Evolutionary conservation across 177 flowering plant genomes (phyloP).

Genomic region (Telopea speciosissima): DNA sequence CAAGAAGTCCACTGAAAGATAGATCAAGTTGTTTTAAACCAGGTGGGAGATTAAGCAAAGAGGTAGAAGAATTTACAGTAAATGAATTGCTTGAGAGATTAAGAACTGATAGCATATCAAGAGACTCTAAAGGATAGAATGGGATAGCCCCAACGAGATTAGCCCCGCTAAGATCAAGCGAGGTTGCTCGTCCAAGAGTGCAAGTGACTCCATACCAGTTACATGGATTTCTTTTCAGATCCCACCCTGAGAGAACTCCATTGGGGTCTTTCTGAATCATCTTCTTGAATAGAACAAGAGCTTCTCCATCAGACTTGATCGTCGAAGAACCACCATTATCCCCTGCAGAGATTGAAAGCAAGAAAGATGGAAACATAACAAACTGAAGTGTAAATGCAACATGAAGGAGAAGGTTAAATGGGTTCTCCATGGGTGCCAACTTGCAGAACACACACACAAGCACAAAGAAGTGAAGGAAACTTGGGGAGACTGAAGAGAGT

Average conservation of each 20-base stretch:
- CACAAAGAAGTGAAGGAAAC: no score
- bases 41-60: conserved; percentile 52
- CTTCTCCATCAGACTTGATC: conserved; percentile 50
- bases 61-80: conserved; percentile 41
- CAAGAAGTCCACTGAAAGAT: conserved; percentile 45
- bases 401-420: conserved; percentile 24
- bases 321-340: conserved; percentile 18
- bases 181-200: conserved; percentile 44
- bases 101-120: conserved; percentile 45
- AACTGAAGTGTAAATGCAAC: conserved; percentile 19
- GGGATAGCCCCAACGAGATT: conserved; percentile 44
- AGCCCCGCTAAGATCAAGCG: conserved; percentile 49
- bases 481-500: conserved; percentile 19
- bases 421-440: conserved; percentile 34
- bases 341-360: conserved; percentile 9
- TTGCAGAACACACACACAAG: not conserved
- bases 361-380: conserved; percentile 3
- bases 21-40: conserved; percentile 50
- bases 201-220: conserved; percentile 70
- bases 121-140: conserved; percentile 43
- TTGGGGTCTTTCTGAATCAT: conserved; percentile 55
- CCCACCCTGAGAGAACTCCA: conserved; percentile 56
- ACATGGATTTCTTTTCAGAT: conserved; percentile 39
- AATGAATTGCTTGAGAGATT: conserved; percentile 53
- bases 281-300: conserved; percentile 60